phyloP scores from a whole-genome alignment of 345 rosid species.

The Triadica sebifera region DNA sequence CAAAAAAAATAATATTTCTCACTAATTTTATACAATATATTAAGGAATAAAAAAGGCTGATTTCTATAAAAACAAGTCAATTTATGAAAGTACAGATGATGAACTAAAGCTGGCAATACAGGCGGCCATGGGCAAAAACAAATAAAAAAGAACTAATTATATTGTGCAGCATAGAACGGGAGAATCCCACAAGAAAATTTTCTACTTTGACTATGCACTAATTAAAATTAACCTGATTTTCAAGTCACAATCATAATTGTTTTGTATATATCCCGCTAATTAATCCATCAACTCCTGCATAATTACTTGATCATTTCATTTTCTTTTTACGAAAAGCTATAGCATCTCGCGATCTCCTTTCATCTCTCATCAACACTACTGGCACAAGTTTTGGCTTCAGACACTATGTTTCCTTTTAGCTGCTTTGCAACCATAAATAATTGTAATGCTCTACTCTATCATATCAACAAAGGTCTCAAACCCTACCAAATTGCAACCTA shows the following conservation, averaged over 20 bases:
- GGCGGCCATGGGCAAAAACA: background rate
- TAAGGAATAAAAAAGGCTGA: no score
- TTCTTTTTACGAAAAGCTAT: constrained; percentile 15
- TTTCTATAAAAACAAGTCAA: no score
- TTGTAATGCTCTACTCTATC: constrained; percentile 45
- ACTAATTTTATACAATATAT: no score
- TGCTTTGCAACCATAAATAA: constrained; percentile 20
- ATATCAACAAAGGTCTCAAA: constrained; percentile 22
- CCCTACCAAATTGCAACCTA: constrained; percentile 30
- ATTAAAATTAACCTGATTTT: background rate
- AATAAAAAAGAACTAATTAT: background rate
- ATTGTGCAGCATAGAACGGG: background rate
- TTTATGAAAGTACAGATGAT: no score
- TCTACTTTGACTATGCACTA: background rate
- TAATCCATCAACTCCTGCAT: background rate
- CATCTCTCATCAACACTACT: constrained; percentile 12
- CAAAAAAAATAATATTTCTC: no score
- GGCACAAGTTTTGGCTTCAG: constrained; percentile 1
- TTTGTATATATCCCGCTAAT: background rate
- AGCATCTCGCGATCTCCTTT: constrained; percentile 23
- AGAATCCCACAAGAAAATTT: background rate
- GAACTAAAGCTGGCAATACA: no score
- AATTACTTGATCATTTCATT: background rate
- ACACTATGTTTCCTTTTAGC: constrained; percentile 21
- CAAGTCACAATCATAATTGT: background rate